Base-by-base conservation (phyloP, 768 basidiomycete species). In the Macrolepiota dolichaula region DNA sequence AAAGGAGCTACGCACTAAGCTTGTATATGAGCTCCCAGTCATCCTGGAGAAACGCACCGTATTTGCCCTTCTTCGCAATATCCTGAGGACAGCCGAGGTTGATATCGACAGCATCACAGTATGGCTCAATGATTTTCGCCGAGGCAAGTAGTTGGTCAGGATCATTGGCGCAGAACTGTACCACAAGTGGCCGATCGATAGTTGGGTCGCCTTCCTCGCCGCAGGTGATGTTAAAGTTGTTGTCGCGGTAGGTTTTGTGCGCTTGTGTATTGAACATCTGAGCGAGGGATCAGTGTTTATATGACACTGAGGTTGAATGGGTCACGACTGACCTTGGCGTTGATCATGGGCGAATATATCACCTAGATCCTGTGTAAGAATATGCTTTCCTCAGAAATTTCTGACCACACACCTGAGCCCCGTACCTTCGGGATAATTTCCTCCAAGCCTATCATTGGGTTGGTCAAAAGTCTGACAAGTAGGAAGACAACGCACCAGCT, bases 271-370 rank as follows among this genome's bases (percentile, higher is more conserved):
- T 76, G 64, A 87, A 94, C 76, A 92, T 86, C 88, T 91, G 53
- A 17, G 12, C 38, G 57, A 3, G 57, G 57, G 62, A 32, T 61
- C 13, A 35, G 32, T 24, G 46, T 11, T 24, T 35, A 37, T 56
- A 53, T 42, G 24, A 53, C 47, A 13, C 22, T 13, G 9, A 63
- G 29, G 56, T 46, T 17, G 22, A 37, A 13, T 15, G 36, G 42
- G n/a, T 35, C 22, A 29, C 24, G 25, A 61, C 68, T 27, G 51
- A 89, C 89, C 77, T 92, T 94, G 62, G 95, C 93, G 64, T 96
- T 93, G 68, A 99, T 97, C 97, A 99, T 99, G 17, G 97, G 97
- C 0, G 96, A 95, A 70, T 97, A 98, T n/a, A 85, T 82, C 22
- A 98, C 81, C 85, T 95, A 68, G 40, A 51, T 42, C 55, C 12